A percentile compares a stretch with the other conserved stretches of the same genome.
Evolutionary conservation across 108 stramenopile genomes (phyloP).

Genomic region (Ochromonas danica): DNA sequence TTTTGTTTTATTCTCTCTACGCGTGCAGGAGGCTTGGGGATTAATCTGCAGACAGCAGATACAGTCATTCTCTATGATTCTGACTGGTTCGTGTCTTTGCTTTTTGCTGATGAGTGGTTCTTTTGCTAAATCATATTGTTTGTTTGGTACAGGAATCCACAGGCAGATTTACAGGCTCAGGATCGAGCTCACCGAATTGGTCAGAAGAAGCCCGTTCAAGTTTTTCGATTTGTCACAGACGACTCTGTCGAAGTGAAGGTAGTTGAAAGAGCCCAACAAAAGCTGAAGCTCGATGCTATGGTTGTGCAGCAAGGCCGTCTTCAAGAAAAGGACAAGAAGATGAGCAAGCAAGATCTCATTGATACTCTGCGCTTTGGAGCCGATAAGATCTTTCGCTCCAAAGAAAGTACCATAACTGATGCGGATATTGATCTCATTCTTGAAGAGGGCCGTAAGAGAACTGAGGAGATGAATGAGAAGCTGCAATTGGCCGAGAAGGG

Average conservation of each 20-base stretch:
- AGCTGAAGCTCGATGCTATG: constrained; percentile 70
- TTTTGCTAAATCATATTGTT: not conserved
- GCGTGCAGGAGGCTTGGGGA: constrained; percentile 86
- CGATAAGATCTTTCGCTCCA: constrained; percentile 57
- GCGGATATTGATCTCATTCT: constrained; percentile 71
- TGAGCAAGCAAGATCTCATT: constrained; percentile 64
- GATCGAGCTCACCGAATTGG: constrained; percentile 91
- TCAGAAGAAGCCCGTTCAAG: constrained; percentile 79
- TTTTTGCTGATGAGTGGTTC: not conserved
- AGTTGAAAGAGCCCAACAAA: constrained; percentile 66
- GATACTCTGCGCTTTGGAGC: constrained; percentile 60
- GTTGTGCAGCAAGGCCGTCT: constrained; percentile 91
- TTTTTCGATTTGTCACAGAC: constrained; percentile 87
- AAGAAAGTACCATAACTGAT: constrained; percentile 60
- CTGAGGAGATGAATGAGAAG: constrained; percentile 86
- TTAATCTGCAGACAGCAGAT: constrained; percentile 86
- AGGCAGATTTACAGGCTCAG: constrained; percentile 93
- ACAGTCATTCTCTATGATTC: constrained; percentile 89
- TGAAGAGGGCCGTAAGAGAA: constrained; percentile 78
- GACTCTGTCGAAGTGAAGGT: constrained; percentile 85
- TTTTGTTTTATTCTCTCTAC: constrained; percentile 68
- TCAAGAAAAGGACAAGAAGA: constrained; percentile 68
- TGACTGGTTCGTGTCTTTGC: constrained; percentile 67
- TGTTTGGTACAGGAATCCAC: constrained; percentile 63
- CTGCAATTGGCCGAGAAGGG: constrained; percentile 90